Evolutionary conservation across 148 eudicot genomes (phyloP), one percentile per base, ranked within the genome.

Genomic region (Drosera capensis): DNA sequence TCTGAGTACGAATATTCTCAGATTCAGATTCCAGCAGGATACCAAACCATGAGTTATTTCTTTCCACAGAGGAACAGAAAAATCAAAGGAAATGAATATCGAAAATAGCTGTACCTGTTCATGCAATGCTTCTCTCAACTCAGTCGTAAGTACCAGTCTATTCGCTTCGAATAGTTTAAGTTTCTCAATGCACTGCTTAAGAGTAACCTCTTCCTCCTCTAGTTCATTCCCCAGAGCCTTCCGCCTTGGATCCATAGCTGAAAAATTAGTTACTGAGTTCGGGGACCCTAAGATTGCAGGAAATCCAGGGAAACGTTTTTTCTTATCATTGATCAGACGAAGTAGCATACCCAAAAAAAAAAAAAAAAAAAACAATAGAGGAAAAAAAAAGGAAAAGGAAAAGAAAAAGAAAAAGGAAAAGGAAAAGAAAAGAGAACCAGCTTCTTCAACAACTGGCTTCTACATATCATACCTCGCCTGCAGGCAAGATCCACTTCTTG

Each of bases 211-310:
- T 65, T 90, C 79, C 55, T 69, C 86, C 57, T 84, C 94, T 56
- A 90, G 59, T 47, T 84, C 83, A 60, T 70, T 71, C 51, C 84
- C 71, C 54, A 90, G 53, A 19, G 59, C 67, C 47, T 78, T 80
- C 17, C 97, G 63, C 54, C 69, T 75, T 26, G 97, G 97, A 61
- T 90, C 82, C 49, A 83, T 80, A 5, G 59, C 97, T 90, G 79
- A 59, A 68, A 53, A 36, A 44, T 21, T 48, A 57, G 23, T 41
- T 28, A 63, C 13, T 45, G 26, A 52, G 36, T 12, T 15, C 65
- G 39, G 60, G 53, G 43, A 54, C 21, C 56, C 12, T 20, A 35
- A 31, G 2, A 22, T 23, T 17, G 23, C 41, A 24, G 49, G 17
- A 43, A 43, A 29, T 49, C 26, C 25, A 45, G 12, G n/a, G 38